Base-by-base conservation (phyloP, 306 rosid species). In the Vigna trinervia region DNA sequence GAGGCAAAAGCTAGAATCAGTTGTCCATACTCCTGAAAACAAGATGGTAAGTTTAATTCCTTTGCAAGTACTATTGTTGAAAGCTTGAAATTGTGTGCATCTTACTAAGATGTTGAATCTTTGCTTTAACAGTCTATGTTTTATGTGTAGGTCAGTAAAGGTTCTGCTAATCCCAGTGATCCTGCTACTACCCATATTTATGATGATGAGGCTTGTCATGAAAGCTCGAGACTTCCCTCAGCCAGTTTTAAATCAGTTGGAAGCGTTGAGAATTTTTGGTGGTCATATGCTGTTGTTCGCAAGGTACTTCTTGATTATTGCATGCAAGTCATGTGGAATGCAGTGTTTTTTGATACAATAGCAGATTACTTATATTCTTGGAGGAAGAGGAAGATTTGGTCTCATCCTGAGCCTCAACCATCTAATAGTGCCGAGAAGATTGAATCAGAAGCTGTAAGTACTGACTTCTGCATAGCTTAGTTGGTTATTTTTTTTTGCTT, bases 251-350 rank as follows among this genome's bases (percentile, higher is more conserved):
- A 90, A 79, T 81, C 92, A 47, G 89, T 89, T 84, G 96, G 99
- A 81, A 88, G 89, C 79, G 69, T 90, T 73, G 93, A 92, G 69
- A 91, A 87, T 70, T 95, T 90, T 84, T 82, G 89, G 90, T 86
- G 89, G 77, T 87, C 91, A 19, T 86, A 85, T 79, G 80, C 89
- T 23, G 89, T 52, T 88, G 88, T 95, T 65, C 85, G 99, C 36
- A 82, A 75, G 85, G 81, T 85, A 71, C 90, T 95, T 80, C 71
- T 77, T 79, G 86, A 89, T 80, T 84, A 84, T 82, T 92, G 92
- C 89, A 81, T 85, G 89, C 84, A 91, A 88, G 92, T 91, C 58
- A 85, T 85, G 86, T 95, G 97, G 99, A 95, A 95, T 86, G 94
- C 97, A 48, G 91, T 91, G 56, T 87, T 86, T 85, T 91, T 80